Base-by-base conservation (phyloP, 495 filamentous ascomycete genomes). In the Schizothecium vesticola region DNA sequence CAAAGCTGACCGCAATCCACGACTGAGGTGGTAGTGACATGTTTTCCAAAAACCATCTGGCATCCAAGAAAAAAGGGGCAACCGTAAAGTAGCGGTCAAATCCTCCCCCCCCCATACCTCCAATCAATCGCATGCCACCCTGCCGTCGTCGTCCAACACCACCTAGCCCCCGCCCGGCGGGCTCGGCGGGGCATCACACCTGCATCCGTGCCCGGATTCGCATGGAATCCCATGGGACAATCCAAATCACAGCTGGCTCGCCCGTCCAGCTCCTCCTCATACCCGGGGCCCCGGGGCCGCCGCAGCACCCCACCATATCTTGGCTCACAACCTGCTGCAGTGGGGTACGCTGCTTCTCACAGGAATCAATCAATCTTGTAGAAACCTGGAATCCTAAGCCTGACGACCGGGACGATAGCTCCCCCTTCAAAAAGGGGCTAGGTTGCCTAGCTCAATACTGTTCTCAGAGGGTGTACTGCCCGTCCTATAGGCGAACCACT, bases 1-100 rank as follows among this genome's bases (percentile, higher is more conserved):
- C 58, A 59, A 28, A 25, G 22, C 23, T 19, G 19, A 51, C 43
- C 43, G 8, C 16, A 1, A 51, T 19, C 43, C 16, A n/a, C 43
- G 43, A 51, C 43, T 51, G 19, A 51, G 43, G 43, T 51, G 43
- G 43, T 19, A 51, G 43, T n/a, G 43, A 51, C 16, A n/a, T n/a
- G 13, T 13, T 43, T 16, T 43, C 33, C 16, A 13, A n/a, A 51
- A n/a, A n/a, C 16, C 16, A n/a, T 19, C 16, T n/a, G 36, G 36
- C 16, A 51, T 51, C 36, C 36, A 0, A 8, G 7, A 5, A 51
- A 51, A n/a, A 51, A 36, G 64, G 25, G 57, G 9, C 3, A 4
- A 24, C 25, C 51, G 62, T 19, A 65, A 65, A 65, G 57, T 65
- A 43, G 64, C 64, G 64, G 64, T 59, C 64, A 65, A 65, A 31